A percentile compares a stretch with the other conserved stretches of the same genome.
phyloP scores from a whole-genome alignment of 805 yeast species.

The Metschnikowia similis region DNA sequence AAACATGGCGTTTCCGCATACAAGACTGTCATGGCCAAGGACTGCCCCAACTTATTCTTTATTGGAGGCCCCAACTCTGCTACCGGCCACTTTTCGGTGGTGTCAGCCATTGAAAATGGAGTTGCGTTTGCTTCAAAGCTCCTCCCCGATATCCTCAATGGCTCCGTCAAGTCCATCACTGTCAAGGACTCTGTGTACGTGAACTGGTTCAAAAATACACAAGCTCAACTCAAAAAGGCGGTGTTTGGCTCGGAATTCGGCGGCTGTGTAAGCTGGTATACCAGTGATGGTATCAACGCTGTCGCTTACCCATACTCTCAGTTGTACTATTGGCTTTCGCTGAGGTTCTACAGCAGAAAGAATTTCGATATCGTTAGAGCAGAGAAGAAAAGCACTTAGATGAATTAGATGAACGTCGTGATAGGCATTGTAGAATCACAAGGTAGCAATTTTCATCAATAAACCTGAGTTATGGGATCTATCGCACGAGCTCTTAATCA shows the following conservation, averaged over 20 bases:
- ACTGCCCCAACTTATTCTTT: conserved; percentile 32
- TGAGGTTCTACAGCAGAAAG: conserved; percentile 9
- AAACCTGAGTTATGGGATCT: too few species aligned
- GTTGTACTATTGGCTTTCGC: conserved; percentile 22
- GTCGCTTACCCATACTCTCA: conserved; percentile 39
- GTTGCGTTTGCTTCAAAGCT: conserved; percentile 22
- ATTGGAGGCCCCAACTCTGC: conserved; percentile 41
- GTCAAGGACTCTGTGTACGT: conserved; percentile 32
- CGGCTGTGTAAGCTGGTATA: conserved; percentile 41
- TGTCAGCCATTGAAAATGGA: conserved; percentile 35
- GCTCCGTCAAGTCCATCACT: conserved; percentile 23
- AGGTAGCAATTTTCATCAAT: too few species aligned
- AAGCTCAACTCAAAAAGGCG: conserved; percentile 21
- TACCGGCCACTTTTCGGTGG: conserved; percentile 41
- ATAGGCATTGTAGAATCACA: too few species aligned
- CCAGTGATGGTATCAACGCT: conserved; percentile 24
- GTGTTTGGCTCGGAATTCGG: conserved; percentile 39
- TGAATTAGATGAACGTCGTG: not conserved
- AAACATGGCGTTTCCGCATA: conserved; percentile 33
- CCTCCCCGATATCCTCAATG: conserved; percentile 24
- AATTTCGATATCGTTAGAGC: conserved; percentile 12
- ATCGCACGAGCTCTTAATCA: too few species aligned
- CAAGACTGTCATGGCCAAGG: conserved; percentile 29
- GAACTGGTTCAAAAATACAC: conserved; percentile 29
- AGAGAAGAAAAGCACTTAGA: conserved; percentile 5